Conservation (phyloP, 2,329 filamentous ascomycete species). For the Penicillium sp. region DNA sequence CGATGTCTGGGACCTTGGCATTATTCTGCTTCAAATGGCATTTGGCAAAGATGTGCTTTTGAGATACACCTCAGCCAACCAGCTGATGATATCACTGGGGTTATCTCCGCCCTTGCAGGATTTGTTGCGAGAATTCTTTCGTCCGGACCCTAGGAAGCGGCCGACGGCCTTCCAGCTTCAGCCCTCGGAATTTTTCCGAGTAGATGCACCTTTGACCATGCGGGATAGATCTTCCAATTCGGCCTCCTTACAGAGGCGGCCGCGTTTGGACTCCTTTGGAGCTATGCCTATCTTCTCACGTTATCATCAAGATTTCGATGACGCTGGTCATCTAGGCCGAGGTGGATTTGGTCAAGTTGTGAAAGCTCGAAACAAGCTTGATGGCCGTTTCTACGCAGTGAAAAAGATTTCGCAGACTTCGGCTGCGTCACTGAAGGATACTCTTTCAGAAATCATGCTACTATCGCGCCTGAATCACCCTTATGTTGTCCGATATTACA, state of each 20-base stretch:
- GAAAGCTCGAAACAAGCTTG: conserved; percentile 90
- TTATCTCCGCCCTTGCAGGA: conserved; percentile 79
- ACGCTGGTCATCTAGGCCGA: conserved; percentile 85
- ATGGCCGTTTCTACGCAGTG: conserved; percentile 91
- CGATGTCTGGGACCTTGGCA: conserved; percentile 93
- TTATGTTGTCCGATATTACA: conserved; percentile 86
- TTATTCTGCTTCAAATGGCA: conserved; percentile 91
- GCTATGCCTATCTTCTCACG: conserved; percentile 65
- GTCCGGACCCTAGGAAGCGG: conserved; percentile 79
- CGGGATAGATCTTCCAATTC: conserved; percentile 48
- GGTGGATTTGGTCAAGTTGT: conserved; percentile 97
- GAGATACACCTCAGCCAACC: conserved; percentile 77
- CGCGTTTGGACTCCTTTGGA: conserved; percentile 66
- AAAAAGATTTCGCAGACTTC: conserved; percentile 93
- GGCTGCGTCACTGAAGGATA: conserved; percentile 62
- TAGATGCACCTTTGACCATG: conserved; percentile 43
- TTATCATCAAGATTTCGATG: conserved; percentile 87
- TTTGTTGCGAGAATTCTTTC: conserved; percentile 82
- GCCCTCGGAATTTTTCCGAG: conserved; percentile 55
- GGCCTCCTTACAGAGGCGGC: conserved; percentile 53
- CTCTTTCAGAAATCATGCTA: conserved; percentile 83
- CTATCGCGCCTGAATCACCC: conserved; percentile 93
- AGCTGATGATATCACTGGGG: conserved; percentile 70
- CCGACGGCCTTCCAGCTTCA: conserved; percentile 78
- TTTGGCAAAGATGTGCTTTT: conserved; percentile 79